Conservation (phyloP, 768 basidiomycete species). For the Podaxis mareebaensis region DNA sequence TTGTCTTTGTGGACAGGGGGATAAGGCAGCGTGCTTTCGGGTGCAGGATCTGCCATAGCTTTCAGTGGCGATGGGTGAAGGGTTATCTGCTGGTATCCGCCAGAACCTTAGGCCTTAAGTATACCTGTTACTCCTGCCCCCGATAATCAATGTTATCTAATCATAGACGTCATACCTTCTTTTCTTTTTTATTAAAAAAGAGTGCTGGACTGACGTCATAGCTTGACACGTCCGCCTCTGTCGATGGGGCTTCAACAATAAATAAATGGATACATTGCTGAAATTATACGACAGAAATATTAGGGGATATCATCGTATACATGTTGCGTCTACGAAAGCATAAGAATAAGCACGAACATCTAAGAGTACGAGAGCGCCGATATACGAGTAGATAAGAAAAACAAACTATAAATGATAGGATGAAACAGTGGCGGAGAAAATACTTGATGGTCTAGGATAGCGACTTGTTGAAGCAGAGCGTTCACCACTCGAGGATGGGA, state of each 20-base stretch:
- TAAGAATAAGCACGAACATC: not conserved
- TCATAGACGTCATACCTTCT: not conserved
- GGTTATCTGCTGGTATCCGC: not conserved
- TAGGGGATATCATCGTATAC: not conserved
- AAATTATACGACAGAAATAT: not conserved
- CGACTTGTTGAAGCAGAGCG: not conserved
- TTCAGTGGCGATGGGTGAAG: conserved; percentile 2
- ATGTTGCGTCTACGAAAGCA: not conserved
- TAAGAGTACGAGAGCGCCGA: conserved; percentile 2
- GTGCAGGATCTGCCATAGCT: conserved; percentile 33
- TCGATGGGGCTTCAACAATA: not conserved
- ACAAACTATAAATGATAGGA: not conserved
- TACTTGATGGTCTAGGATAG: not conserved
- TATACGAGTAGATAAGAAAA: conserved; percentile 13
- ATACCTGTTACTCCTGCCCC: not conserved
- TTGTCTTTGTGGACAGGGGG: conserved; percentile 80
- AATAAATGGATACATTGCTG: not conserved
- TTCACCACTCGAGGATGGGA: conserved; percentile 75
- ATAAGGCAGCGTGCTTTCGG: conserved; percentile 75
- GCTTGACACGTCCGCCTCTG: no score
- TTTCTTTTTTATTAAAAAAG: not conserved
- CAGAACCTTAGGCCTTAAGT: not conserved
- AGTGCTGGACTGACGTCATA: not conserved
- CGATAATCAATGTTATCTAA: conserved; percentile 1
- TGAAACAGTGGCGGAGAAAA: not conserved